These are phyloP conservation scores for Nakaseomyces bracarensis DNA, from an alignment of 1,139 yeast genomes.

Conservation along the genomic window DNA sequence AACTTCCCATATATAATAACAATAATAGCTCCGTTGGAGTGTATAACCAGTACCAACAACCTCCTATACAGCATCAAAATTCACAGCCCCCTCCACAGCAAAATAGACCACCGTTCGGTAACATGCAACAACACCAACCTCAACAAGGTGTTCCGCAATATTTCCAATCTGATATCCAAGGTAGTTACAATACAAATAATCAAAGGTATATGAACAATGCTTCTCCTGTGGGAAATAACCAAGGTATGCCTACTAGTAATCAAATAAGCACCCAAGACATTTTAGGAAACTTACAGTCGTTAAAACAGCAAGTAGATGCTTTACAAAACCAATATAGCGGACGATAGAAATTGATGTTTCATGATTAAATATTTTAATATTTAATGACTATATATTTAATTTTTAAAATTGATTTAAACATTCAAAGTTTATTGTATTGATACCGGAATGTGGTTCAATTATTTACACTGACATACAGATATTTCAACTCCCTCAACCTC, in stretches of 20 bases:
- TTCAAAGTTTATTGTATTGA: too few species aligned
- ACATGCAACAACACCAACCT: constrained; percentile 1
- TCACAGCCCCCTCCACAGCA: constrained; percentile 1
- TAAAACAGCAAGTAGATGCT: constrained; percentile 58
- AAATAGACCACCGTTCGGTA: background rate
- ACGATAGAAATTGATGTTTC: background rate
- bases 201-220: background rate
- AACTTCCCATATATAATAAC: background rate
- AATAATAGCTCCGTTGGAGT: background rate
- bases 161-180: constrained; percentile 7
- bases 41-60: constrained; percentile 9
- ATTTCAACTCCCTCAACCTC: too few species aligned
- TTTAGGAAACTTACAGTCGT: constrained; percentile 50
- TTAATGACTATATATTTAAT: too few species aligned
- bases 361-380: background rate
- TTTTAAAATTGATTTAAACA: too few species aligned
- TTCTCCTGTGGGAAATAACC: constrained; percentile 2
- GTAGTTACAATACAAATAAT: background rate
- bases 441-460: too few species aligned
- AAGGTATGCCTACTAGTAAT: background rate
- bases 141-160: constrained; percentile 2
- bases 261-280: constrained; percentile 33
- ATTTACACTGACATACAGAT: too few species aligned
- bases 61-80: background rate
- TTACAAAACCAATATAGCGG: constrained; percentile 27